Conservation (phyloP, 1,284 basidiomycete genomes). For the Fistulinella cinereoalba region DNA sequence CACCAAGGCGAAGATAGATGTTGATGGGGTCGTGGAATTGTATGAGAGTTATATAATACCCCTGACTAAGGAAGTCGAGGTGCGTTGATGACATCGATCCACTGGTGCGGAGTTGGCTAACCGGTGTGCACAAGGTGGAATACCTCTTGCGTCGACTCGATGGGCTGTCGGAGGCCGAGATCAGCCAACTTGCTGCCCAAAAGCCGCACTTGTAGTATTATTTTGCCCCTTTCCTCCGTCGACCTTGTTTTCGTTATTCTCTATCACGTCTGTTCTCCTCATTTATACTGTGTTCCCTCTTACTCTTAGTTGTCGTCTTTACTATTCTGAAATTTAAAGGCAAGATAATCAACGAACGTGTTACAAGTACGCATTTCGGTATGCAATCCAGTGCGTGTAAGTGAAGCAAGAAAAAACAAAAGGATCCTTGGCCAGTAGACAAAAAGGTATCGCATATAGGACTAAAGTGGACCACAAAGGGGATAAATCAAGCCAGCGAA, state of each 20-base stretch:
- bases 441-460: conserved; percentile 17
- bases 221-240: conserved; percentile 2
- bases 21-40: conserved; percentile 87
- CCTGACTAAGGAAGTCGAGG: conserved; percentile 97
- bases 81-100: conserved; percentile 39
- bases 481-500: conserved; percentile 2
- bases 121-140: conserved; percentile 87
- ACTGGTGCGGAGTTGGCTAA: no score
- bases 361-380: conserved; percentile 23
- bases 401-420: conserved; percentile 24
- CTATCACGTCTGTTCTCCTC: no score
- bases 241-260: no score
- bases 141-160: conserved; percentile 86
- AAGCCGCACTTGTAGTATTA: neutral
- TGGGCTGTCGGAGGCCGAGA: conserved; percentile 74
- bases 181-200: conserved; percentile 56
- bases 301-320: conserved; percentile 8
- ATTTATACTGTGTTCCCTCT: no score
- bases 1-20: conserved; percentile 74
- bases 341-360: conserved; percentile 23
- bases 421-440: conserved; percentile 11
- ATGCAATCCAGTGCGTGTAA: conserved; percentile 21
- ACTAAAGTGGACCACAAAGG: conserved; percentile 5
- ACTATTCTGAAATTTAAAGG: conserved; percentile 4
- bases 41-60: conserved; percentile 97